phyloP scores from a whole-genome alignment of 2,329 filamentous ascomycete species.

The Sordariomycetes sp. region DNA sequence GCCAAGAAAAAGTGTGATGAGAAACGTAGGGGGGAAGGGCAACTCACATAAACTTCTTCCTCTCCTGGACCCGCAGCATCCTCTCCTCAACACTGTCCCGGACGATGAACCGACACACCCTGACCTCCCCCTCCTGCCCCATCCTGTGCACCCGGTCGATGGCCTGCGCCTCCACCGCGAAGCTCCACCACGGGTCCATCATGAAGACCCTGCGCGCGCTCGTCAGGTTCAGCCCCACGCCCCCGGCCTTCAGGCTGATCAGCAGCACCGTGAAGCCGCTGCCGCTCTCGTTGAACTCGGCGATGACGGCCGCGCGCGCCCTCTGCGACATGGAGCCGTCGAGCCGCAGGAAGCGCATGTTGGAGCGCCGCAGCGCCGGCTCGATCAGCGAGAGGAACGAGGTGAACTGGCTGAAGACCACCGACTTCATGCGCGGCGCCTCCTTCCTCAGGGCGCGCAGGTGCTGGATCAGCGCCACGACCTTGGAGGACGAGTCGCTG shows the following conservation, averaged over 20 bases:
- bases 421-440: conserved; percentile 67
- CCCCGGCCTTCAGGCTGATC: conserved; percentile 78
- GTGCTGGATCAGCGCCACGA: conserved; percentile 66
- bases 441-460: conserved; percentile 58
- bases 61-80: conserved; percentile 87
- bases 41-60: conserved; percentile 90
- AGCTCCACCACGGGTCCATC: conserved; percentile 99
- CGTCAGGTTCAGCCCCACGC: conserved; percentile 88
- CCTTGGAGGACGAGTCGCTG: conserved; percentile 75
- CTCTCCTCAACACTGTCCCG: conserved; percentile 87
- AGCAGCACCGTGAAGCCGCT: conserved; percentile 63
- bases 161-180: conserved; percentile 89
- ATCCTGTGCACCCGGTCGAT: conserved; percentile 97
- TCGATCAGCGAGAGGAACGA: conserved; percentile 90
- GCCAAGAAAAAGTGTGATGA: background rate
- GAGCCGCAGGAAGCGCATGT: conserved; percentile 74
- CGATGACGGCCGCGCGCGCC: conserved; percentile 65
- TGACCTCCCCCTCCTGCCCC: conserved; percentile 81
- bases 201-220: conserved; percentile 85
- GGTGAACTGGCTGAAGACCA: conserved; percentile 96
- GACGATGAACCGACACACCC: conserved; percentile 80
- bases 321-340: conserved; percentile 89
- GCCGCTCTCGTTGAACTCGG: conserved; percentile 51
- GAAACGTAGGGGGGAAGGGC: conserved; percentile 1
- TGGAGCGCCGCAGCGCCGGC: conserved; percentile 60